Percentiles rank a stretch among this genome's conserved stretches.
phyloP scores from a whole-genome alignment of 2,329 filamentous ascomycete genomes.

The Myriosclerotinia scirpicola region DNA sequence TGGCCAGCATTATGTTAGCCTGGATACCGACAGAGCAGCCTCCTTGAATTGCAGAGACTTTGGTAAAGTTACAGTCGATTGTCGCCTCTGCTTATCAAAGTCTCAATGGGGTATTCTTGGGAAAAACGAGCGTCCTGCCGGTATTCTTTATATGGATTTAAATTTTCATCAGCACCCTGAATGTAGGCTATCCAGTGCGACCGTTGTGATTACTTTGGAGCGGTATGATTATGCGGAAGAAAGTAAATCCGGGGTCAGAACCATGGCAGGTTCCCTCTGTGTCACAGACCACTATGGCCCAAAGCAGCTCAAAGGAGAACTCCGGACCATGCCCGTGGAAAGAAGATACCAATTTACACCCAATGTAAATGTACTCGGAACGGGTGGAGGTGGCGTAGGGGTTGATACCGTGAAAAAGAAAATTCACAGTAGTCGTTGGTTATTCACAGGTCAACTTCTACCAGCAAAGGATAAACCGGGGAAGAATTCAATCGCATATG shows the following conservation, averaged over 20 bases:
- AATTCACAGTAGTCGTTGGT: not conserved
- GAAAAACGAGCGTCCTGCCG: conserved; percentile 2
- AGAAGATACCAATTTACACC: not conserved
- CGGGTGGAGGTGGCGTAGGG: conserved; percentile 1
- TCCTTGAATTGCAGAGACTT: conserved; percentile 1
- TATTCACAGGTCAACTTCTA: not conserved
- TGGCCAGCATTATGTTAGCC: too few relatives aligned
- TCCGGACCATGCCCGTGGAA: not conserved
- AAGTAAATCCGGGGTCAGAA: too few relatives aligned
- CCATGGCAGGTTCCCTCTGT: not conserved
- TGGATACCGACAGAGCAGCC: not conserved
- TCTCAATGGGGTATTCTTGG: not conserved
- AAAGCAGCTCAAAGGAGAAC: not conserved
- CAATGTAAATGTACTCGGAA: conserved; percentile 7
- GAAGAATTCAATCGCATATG: not conserved
- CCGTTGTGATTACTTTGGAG: conserved; percentile 1
- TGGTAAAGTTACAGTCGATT: conserved; percentile 9
- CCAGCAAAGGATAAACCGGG: not conserved
- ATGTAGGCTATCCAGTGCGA: conserved; percentile 21
- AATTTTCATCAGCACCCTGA: conserved; percentile 18
- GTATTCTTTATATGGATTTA: conserved; percentile 20
- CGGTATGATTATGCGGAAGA: not conserved
- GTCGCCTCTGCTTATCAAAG: not conserved
- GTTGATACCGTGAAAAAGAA: not conserved
- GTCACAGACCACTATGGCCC: conserved; percentile 15